Evolutionary conservation across 345 rosid genomes (phyloP).

Genomic region (Chamaenerion angustifolium): DNA sequence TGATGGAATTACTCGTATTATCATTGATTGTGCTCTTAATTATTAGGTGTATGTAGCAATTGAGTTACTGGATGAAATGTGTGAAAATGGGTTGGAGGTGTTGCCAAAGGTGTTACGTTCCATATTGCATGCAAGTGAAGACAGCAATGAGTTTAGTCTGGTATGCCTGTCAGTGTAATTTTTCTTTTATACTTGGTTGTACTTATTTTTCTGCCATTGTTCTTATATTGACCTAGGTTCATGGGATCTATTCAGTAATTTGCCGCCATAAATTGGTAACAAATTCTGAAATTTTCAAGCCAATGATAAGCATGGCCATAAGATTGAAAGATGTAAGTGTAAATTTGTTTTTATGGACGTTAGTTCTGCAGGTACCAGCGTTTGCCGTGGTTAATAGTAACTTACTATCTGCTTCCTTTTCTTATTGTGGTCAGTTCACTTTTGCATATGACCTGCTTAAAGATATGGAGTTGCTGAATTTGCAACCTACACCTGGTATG

Average conservation of each 20-base stretch:
- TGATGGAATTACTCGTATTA: neutral
- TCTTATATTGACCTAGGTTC: slow-evolving; percentile 35
- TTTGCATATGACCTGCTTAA: slow-evolving; percentile 63
- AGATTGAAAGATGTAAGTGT: slow-evolving; percentile 74
- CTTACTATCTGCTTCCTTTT: neutral
- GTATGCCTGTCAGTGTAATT: slow-evolving; percentile 19
- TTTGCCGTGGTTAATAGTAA: neutral
- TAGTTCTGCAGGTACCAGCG: neutral
- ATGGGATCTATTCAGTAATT: slow-evolving; percentile 46
- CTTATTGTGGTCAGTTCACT: slow-evolving; percentile 35
- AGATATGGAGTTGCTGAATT: slow-evolving; percentile 39
- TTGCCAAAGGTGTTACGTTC: slow-evolving; percentile 32
- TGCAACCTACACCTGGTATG: slow-evolving; percentile 49
- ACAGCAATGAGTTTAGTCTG: slow-evolving; percentile 47
- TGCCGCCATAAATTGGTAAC: slow-evolving; percentile 38
- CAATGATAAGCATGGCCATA: slow-evolving; percentile 49
- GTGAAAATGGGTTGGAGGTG: slow-evolving; percentile 35
- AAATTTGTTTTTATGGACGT: neutral
- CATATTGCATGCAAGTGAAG: slow-evolving; percentile 42
- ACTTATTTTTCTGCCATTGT: neutral
- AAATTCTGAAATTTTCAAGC: slow-evolving; percentile 49
- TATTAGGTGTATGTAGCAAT: slow-evolving; percentile 66
- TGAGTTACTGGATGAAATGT: slow-evolving; percentile 52
- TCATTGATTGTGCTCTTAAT: neutral
- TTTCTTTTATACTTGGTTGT: neutral